These are phyloP conservation scores for Heimioporus sp. DNA, from an alignment of 768 basidiomycete species.

Conservation along the genomic window DNA sequence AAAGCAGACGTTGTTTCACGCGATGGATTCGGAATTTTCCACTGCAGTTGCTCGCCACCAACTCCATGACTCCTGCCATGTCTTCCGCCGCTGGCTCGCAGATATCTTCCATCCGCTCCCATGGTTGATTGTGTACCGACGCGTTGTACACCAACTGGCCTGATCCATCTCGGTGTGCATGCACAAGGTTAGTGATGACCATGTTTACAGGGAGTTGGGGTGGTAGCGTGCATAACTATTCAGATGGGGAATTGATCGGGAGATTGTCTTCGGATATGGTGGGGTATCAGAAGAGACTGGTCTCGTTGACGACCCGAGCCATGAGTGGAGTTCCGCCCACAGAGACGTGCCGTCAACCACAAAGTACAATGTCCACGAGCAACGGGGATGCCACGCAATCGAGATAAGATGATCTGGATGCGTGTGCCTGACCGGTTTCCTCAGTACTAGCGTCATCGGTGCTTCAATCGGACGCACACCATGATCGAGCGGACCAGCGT, in stretches of 20 bases:
- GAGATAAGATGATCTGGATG: slow-evolving; percentile 45
- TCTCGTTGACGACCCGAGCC: slow-evolving; percentile 45
- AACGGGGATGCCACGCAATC: slow-evolving; percentile 62
- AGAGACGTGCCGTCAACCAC: slow-evolving; percentile 62
- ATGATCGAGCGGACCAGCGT: slow-evolving; percentile 49
- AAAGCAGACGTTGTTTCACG: too few relatives aligned
- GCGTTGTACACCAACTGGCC: slow-evolving; percentile 49
- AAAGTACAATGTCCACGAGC: slow-evolving; percentile 69
- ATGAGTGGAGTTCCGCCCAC: slow-evolving; percentile 56
- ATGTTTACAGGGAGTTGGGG: slow-evolving; percentile 50
- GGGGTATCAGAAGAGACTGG: slow-evolving; percentile 64
- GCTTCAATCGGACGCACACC: slow-evolving; percentile 39
- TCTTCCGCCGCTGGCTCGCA: slow-evolving; percentile 46
- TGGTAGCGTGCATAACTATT: slow-evolving; percentile 59
- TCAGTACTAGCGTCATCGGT: slow-evolving; percentile 6
- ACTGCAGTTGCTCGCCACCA: slow-evolving; percentile 37
- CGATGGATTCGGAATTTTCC: too few relatives aligned
- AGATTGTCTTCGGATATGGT: slow-evolving; percentile 47
- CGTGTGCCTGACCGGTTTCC: slow-evolving; percentile 44
- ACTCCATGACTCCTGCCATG: too few relatives aligned
- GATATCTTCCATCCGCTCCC: slow-evolving; percentile 85
- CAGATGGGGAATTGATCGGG: slow-evolving; percentile 51
- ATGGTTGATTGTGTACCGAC: slow-evolving; percentile 70
- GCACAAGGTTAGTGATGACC: slow-evolving; percentile 55
- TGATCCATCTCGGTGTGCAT: slow-evolving; percentile 52